Base-by-base conservation (phyloP, 2,329 filamentous ascomycete species). In the Hortaea sp. region DNA sequence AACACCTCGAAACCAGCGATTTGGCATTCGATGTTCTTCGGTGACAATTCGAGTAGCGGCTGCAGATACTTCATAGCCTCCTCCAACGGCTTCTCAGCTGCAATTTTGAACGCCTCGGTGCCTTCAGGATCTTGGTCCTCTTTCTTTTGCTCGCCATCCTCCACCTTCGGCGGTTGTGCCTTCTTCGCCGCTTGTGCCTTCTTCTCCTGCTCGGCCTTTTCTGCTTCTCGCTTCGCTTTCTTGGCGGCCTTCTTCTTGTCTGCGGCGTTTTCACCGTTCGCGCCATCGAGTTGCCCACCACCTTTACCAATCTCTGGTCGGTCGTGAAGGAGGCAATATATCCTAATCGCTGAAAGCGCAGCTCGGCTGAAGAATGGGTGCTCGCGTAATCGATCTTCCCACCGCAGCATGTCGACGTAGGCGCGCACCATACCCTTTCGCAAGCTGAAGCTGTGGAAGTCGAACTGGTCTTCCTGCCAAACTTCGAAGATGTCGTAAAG, bases 391-490 rank as follows among this genome's bases (percentile, higher is more conserved):
- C 82, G 80, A 62, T 98, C 89, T 64, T 97, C 90, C 94, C 92
- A 98, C 57, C 85, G 80, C 41, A 98, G 76, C 88, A 98, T 95
- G 57, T 95, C 89, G 37, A 98, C 74, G 63, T 98, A 98, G 1
- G 92, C 86, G 47, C 90, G 77, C 50, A 97, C 87, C 73, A 95
- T 90, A 10, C 94, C 94, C 67, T 97, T 98, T 13, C 92, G 77
- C n/a, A 98, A 73, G 13, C 88, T 95, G 68, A 98, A 98, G 64
- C 81, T 88, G 73, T 98, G 94, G 73, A 98, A 98, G 65, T 98
- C 92, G 59, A 97, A 95, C 62, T 98, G 92, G 58, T 98, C 92
- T 64, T 98, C 94, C 63, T 94, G 85, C 92, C 92, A 98, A 13
- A 88, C 81, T 55, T 97, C 90, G 60, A 98, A 98, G 54, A 98